Base-by-base conservation (phyloP, 768 basidiomycete genomes). In the Leccinellum albellum region DNA sequence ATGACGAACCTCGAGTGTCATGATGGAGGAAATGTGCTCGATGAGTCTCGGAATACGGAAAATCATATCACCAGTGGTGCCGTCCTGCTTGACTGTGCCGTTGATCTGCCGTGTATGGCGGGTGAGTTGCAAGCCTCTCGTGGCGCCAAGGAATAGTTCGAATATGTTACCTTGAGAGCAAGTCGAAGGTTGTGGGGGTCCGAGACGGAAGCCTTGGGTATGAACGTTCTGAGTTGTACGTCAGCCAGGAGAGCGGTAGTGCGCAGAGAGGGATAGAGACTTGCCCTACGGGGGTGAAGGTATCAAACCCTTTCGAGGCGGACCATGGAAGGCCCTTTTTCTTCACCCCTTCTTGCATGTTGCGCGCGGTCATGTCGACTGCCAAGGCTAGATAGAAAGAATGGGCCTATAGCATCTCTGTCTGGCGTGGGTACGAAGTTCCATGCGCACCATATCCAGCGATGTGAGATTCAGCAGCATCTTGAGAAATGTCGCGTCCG, bases 251-350 rank as follows among this genome's bases (percentile, higher is more conserved):
- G 3, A 46, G 33, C 5, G 33, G 12, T 2, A 31, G 15, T 1
- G 21, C 12, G 21, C 3, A 24, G 0, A 2, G 15, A 42, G 35
- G 42, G 50, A 32, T 20, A 52, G 54, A 45, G n/a, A 64, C 72
- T 42, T 66, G 91, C 93, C 94, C 88, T 61, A 96, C 82, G 2
- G 94, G 94, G 5, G 91, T 93, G 75, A 95, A 98, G 0, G 94
- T 95, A 71, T 99, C 96, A 63, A 98, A 97, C 2, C 96, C 96
- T 73, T 99, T 98, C 2, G 88, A 91, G 12, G 94, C 82, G n/a
- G 88, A 86, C 97, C 97, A 99, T 1, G 97, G 97, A n/a, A 98
- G 80, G 10, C 97, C 93, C 50, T 85, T 87, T 66, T 88, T 90
- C 77, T 96, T 96, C 50, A 91, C 91, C 49, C 85, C 85, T 54